Percentiles rank a stretch among this genome's conserved stretches.
Conservation (phyloP, 2,329 filamentous ascomycete species). For the Penicillium sp. region DNA sequence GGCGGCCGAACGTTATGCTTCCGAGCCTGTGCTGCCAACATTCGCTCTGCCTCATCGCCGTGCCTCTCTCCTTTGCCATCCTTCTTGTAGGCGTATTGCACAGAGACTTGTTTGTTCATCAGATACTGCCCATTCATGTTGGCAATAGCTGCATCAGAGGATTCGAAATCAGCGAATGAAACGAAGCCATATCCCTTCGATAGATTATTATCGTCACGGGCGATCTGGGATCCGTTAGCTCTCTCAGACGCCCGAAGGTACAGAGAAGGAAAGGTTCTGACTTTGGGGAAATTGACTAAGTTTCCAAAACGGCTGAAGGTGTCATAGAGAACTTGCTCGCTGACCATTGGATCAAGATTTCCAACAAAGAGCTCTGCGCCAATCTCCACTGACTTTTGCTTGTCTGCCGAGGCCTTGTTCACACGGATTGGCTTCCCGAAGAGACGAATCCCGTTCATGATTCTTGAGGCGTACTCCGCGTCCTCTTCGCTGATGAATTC, state of each 20-base stretch:
- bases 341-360: constrained; percentile 89
- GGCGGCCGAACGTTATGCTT: constrained; percentile 89
- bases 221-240: constrained; percentile 50
- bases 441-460: constrained; percentile 93
- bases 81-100: constrained; percentile 99
- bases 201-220: constrained; percentile 80
- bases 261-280: constrained; percentile 36
- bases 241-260: not conserved
- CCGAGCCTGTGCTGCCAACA: constrained; percentile 86
- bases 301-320: constrained; percentile 90
- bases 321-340: constrained; percentile 94
- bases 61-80: constrained; percentile 96
- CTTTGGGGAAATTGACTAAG: constrained; percentile 80
- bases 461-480: constrained; percentile 91
- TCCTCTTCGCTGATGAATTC: constrained; percentile 95
- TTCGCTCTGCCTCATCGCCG: constrained; percentile 88
- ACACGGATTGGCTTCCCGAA: constrained; percentile 94
- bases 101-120: constrained; percentile 92
- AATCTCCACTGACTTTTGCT: constrained; percentile 88
- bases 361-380: constrained; percentile 96
- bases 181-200: constrained; percentile 97
- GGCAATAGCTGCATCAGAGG: constrained; percentile 82
- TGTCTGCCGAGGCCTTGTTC: constrained; percentile 91
- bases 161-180: constrained; percentile 88
- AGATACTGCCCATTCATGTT: constrained; percentile 97